Evolutionary conservation across 2,329 filamentous ascomycete species (phyloP).

Genomic region (Penicillium sp.): DNA sequence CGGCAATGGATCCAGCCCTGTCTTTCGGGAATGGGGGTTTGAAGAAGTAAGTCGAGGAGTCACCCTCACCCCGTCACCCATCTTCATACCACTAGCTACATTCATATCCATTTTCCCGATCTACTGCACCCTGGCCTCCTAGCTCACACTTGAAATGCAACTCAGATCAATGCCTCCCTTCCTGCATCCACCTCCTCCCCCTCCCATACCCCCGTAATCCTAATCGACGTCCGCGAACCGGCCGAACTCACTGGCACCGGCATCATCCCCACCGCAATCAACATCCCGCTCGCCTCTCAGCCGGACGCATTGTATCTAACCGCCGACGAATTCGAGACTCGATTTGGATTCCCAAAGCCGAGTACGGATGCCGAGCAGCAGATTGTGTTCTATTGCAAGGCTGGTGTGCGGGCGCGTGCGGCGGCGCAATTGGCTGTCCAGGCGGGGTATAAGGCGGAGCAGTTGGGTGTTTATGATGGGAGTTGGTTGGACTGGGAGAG

Average conservation of each 20-base stretch:
- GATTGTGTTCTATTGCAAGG: conserved; percentile 89
- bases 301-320: conserved; percentile 79
- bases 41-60: conserved; percentile 40
- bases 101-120: too few relatives aligned
- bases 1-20: conserved; percentile 7
- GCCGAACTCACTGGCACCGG: conserved; percentile 49
- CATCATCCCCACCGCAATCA: conserved; percentile 76
- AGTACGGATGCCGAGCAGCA: conserved; percentile 50
- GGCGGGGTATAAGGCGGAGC: conserved; percentile 72
- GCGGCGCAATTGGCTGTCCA: conserved; percentile 77
- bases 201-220: conserved; percentile 38
- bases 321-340: conserved; percentile 77
- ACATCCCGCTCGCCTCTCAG: conserved; percentile 76
- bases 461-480: conserved; percentile 55
- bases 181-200: conserved; percentile 30
- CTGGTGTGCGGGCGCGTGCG: conserved; percentile 78
- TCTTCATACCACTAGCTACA: too few relatives aligned
- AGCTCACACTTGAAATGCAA: neutral
- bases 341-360: conserved; percentile 77
- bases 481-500: conserved; percentile 75
- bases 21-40: conserved; percentile 38
- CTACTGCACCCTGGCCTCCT: too few relatives aligned
- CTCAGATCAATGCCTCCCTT: conserved; percentile 42
- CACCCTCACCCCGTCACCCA: neutral
- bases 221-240: conserved; percentile 55